Evolutionary conservation across 2,329 filamentous ascomycete species (phyloP).

Genomic region (Aspergillus neoniger): DNA sequence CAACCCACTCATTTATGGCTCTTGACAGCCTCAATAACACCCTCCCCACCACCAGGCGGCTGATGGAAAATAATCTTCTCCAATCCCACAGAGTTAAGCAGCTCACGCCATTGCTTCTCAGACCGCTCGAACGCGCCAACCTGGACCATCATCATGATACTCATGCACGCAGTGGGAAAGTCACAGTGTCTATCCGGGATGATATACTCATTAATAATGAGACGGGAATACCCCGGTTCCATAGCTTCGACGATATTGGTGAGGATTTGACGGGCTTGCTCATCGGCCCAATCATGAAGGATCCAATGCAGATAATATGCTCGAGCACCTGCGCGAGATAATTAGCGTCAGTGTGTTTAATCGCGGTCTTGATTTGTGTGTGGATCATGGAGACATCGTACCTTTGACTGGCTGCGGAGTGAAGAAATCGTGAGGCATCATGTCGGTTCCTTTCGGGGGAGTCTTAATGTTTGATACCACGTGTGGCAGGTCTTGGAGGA

Average conservation of each 20-base stretch:
- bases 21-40: slow-evolving; percentile 9
- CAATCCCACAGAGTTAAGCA: slow-evolving; percentile 21
- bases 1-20: neutral
- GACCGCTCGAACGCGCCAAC: slow-evolving; percentile 22
- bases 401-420: slow-evolving; percentile 25
- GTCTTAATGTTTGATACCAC: slow-evolving; percentile 16
- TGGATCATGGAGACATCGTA: neutral
- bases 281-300: slow-evolving; percentile 27
- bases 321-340: slow-evolving; percentile 15
- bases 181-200: slow-evolving; percentile 23
- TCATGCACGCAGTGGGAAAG: slow-evolving; percentile 12
- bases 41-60: slow-evolving; percentile 3
- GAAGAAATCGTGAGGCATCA: slow-evolving; percentile 26
- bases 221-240: slow-evolving; percentile 24
- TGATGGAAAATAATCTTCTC: slow-evolving; percentile 12
- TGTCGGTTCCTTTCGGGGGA: slow-evolving; percentile 9
- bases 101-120: slow-evolving; percentile 24
- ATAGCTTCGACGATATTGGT: slow-evolving; percentile 21
- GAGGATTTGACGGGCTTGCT: slow-evolving; percentile 22
- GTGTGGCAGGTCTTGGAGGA: slow-evolving; percentile 25
- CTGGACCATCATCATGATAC: slow-evolving; percentile 23
- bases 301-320: slow-evolving; percentile 28
- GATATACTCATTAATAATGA: slow-evolving; percentile 33
- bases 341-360: neutral
- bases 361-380: too few relatives aligned